Percentiles rank a stretch among this genome's conserved stretches.
Conservation (phyloP, 352 stramenopile species). For the Globisporangium irregulare region DNA sequence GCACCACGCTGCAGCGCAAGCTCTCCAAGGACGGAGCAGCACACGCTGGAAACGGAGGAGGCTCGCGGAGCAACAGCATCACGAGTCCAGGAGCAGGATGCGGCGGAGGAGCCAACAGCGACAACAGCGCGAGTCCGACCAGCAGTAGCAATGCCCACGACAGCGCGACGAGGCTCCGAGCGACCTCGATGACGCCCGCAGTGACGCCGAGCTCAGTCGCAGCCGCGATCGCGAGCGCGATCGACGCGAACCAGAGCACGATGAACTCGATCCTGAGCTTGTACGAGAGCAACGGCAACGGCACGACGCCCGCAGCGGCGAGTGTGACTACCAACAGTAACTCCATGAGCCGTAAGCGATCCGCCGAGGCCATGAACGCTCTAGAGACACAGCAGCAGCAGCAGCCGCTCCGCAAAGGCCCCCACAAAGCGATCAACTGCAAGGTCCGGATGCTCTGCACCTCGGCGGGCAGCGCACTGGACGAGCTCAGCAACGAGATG, state of each 20-base stretch:
- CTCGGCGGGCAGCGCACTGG: conserved; percentile 69
- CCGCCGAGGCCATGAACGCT: conserved; percentile 34
- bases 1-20: conserved; percentile 78
- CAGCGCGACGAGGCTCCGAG: not conserved
- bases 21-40: conserved; percentile 26
- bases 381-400: conserved; percentile 16
- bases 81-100: conserved; percentile 6
- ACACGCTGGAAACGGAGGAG: conserved; percentile 7
- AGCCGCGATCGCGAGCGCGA: conserved; percentile 6
- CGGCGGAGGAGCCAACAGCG: not conserved
- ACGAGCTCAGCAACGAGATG: conserved; percentile 86
- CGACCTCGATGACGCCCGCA: not conserved
- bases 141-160: conserved; percentile 14
- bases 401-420: conserved; percentile 27
- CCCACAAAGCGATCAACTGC: conserved; percentile 82
- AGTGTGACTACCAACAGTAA: not conserved
- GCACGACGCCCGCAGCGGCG: not conserved
- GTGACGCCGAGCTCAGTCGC: not conserved
- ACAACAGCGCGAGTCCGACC: conserved; percentile 19
- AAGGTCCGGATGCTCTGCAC: conserved; percentile 86
- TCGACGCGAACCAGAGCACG: conserved; percentile 16
- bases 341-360: conserved; percentile 36
- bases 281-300: conserved; percentile 19
- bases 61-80: conserved; percentile 13
- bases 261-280: conserved; percentile 16